Conservation (phyloP, 2,329 filamentous ascomycete species). For the Colletotrichum cuscutae region DNA sequence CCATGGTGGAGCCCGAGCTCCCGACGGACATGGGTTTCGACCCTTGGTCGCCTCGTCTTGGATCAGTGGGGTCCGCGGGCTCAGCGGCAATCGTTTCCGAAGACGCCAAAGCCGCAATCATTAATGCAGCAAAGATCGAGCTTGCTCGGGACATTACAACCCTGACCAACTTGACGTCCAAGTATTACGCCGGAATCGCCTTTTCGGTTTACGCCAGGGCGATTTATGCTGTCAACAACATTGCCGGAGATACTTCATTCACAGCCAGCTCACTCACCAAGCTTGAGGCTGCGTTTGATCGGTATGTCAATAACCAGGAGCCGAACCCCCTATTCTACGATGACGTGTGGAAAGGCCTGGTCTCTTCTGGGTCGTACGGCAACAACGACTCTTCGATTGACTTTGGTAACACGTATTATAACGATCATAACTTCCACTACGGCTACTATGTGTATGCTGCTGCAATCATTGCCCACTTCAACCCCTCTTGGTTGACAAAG, state of each 20-base stretch:
- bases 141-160: conserved; percentile 72
- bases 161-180: conserved; percentile 76
- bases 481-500: conserved; percentile 71
- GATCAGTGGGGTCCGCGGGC: conserved; percentile 70
- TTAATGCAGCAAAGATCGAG: conserved; percentile 68
- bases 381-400: conserved; percentile 73
- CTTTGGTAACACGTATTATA: conserved; percentile 84
- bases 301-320: conserved; percentile 70
- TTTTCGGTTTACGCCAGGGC: conserved; percentile 75
- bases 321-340: conserved; percentile 67
- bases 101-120: conserved; percentile 63
- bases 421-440: conserved; percentile 73
- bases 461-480: conserved; percentile 78
- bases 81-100: conserved; percentile 50
- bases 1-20: conserved; percentile 73
- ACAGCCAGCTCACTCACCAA: conserved; percentile 63
- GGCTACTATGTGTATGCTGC: conserved; percentile 86
- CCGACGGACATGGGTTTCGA: conserved; percentile 74
- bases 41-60: conserved; percentile 28
- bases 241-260: conserved; percentile 63
- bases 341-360: conserved; percentile 74
- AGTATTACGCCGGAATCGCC: conserved; percentile 85
- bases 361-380: conserved; percentile 73
- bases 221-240: conserved; percentile 66
- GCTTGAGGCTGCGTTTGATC: conserved; percentile 68